A percentile compares a stretch with the other conserved stretches of the same genome.
Conservation (phyloP, 768 basidiomycete species). For the Trametopsis cervina region DNA sequence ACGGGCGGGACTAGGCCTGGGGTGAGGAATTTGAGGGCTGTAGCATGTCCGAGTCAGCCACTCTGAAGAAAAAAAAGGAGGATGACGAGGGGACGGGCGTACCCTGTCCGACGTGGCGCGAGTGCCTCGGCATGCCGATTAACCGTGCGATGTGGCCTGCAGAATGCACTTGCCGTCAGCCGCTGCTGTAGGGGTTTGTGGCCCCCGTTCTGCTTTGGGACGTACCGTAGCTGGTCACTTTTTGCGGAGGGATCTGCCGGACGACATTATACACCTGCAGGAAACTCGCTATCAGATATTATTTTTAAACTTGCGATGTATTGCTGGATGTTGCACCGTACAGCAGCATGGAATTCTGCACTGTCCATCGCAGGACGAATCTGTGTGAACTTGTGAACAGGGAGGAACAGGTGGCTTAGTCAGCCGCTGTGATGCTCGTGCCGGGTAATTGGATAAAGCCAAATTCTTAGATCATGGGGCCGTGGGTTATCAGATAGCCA, state of each 20-base stretch:
- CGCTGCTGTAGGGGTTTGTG: background rate
- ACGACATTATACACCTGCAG: conserved; percentile 71
- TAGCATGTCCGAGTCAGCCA: background rate
- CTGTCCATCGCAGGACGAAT: conserved; percentile 37
- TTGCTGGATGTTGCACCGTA: conserved; percentile 15
- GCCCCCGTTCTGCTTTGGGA: background rate
- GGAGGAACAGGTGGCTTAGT: no score
- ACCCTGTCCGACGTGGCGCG: conserved; percentile 84
- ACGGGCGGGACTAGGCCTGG: conserved; percentile 55
- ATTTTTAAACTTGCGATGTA: background rate
- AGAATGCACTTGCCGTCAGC: background rate
- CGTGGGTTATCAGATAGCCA: no score
- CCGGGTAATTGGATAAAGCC: no score
- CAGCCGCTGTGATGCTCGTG: no score
- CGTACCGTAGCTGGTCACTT: conserved; percentile 72
- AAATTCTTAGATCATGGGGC: no score
- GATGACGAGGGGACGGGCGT: conserved; percentile 7
- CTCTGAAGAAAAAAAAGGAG: background rate
- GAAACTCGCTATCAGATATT: no score
- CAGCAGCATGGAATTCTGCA: conserved; percentile 58
- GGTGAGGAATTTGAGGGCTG: conserved; percentile 75
- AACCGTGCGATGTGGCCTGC: conserved; percentile 76
- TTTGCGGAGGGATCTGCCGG: conserved; percentile 57
- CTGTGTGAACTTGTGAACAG: no score
- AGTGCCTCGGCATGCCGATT: conserved; percentile 71